phyloP scores from a whole-genome alignment of 2,329 filamentous ascomycete genomes.

The Aspergillus transmontanensis region DNA sequence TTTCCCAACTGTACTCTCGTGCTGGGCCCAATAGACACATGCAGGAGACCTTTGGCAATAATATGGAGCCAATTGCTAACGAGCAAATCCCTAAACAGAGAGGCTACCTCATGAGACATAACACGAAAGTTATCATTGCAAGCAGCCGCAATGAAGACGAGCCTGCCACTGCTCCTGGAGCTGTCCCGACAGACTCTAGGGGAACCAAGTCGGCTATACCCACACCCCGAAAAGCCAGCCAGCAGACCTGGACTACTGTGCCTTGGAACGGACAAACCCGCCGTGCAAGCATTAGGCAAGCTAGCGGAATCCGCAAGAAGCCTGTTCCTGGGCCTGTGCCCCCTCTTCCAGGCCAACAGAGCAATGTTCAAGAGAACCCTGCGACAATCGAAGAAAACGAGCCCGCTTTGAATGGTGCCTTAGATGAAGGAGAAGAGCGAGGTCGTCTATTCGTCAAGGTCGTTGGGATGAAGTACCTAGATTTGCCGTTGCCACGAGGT shows the following conservation, averaged over 20 bases:
- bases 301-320: slow-evolving; percentile 63
- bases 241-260: slow-evolving; percentile 93
- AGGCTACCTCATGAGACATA: slow-evolving; percentile 97
- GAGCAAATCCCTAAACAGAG: slow-evolving; percentile 71
- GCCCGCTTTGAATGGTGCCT: slow-evolving; percentile 57
- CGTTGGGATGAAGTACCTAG: slow-evolving; percentile 94
- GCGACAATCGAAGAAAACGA: slow-evolving; percentile 72
- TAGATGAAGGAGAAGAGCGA: slow-evolving; percentile 80
- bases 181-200: slow-evolving; percentile 34
- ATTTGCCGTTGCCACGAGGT: slow-evolving; percentile 88
- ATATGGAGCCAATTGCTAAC: slow-evolving; percentile 61
- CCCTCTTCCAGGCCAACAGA: slow-evolving; percentile 84
- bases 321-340: slow-evolving; percentile 68
- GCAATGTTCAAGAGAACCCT: slow-evolving; percentile 67
- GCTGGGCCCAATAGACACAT: slow-evolving; percentile 12
- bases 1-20: slow-evolving; percentile 38
- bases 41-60: slow-evolving; percentile 14
- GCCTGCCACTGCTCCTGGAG: slow-evolving; percentile 30
- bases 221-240: slow-evolving; percentile 76
- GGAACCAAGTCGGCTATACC: slow-evolving; percentile 64
- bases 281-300: slow-evolving; percentile 64
- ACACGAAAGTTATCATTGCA: slow-evolving; percentile 95
- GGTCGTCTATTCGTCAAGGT: slow-evolving; percentile 97
- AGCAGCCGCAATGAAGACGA: slow-evolving; percentile 69
- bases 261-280: slow-evolving; percentile 88